These are phyloP conservation scores for Pythium folliculosum DNA, from an alignment of 352 stramenopile species.

Conservation along the genomic window DNA sequence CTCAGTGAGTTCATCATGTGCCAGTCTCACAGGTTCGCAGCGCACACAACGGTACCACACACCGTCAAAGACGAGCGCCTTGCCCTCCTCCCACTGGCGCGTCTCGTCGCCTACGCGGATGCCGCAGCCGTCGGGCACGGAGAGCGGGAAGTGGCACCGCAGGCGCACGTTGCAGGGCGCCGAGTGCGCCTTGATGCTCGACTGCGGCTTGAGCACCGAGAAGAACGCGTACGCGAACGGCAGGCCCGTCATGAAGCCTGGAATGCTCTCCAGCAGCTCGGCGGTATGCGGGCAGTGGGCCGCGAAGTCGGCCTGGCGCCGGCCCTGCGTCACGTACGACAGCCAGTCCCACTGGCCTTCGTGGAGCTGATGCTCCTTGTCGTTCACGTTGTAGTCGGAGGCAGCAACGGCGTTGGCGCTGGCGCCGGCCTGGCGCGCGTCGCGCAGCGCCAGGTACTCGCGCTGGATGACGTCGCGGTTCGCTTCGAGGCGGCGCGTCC, in stretches of 20 bases:
- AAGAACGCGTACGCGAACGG: conserved; percentile 97
- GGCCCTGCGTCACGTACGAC: conserved; percentile 77
- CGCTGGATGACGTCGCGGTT: conserved; percentile 60
- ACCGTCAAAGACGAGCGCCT: conserved; percentile 84
- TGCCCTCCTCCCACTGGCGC: conserved; percentile 77
- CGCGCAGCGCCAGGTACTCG: conserved; percentile 59
- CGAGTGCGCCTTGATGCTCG: conserved; percentile 91
- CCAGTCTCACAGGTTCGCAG: background rate
- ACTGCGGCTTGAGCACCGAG: conserved; percentile 90
- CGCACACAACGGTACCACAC: background rate
- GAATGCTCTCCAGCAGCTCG: conserved; percentile 73
- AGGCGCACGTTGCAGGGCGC: conserved; percentile 96
- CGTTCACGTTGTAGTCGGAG: conserved; percentile 66
- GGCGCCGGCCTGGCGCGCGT: conserved; percentile 27
- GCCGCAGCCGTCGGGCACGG: conserved; percentile 87
- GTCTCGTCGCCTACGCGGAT: conserved; percentile 92
- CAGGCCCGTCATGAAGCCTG: conserved; percentile 83
- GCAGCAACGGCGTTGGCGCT: background rate
- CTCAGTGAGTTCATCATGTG: background rate
- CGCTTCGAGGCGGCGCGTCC: conserved; percentile 51
- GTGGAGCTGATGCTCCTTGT: conserved; percentile 79
- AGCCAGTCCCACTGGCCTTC: conserved; percentile 94
- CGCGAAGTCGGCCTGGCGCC: conserved; percentile 64
- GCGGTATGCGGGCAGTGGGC: conserved; percentile 65
- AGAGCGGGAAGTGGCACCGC: conserved; percentile 93